Evolutionary conservation across 1,284 basidiomycete genomes (phyloP).

Genomic region (Cryptococcus sp.): DNA sequence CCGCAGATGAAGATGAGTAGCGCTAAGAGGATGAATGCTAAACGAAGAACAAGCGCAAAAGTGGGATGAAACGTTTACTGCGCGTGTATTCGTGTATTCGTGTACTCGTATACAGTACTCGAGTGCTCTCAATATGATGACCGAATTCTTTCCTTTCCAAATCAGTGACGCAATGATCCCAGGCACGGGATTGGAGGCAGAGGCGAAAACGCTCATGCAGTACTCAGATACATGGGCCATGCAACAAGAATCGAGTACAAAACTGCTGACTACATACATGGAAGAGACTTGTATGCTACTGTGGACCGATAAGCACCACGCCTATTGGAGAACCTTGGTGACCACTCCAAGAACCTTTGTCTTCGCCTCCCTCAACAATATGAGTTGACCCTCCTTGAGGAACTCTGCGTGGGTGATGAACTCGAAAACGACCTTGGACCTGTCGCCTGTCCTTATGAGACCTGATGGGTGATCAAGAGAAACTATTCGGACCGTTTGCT

Average conservation of each 20-base stretch:
- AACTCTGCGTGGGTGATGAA: conserved; percentile 81
- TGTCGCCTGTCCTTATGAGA: conserved; percentile 83
- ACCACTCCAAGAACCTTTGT: conserved; percentile 69
- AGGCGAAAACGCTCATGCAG: too few relatives aligned
- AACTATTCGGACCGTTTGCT: conserved; percentile 89
- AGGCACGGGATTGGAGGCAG: too few relatives aligned
- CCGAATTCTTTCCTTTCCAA: too few relatives aligned
- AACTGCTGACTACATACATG: not conserved
- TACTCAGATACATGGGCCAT: not conserved
- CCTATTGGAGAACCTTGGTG: conserved; percentile 38
- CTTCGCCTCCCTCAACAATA: conserved; percentile 88
- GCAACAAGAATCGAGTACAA: not conserved
- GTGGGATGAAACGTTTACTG: too few relatives aligned
- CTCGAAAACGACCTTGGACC: conserved; percentile 85
- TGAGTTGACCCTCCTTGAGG: conserved; percentile 86
- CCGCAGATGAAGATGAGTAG: too few relatives aligned
- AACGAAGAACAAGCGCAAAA: too few relatives aligned
- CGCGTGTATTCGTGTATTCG: too few relatives aligned
- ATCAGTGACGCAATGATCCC: too few relatives aligned
- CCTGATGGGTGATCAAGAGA: conserved; percentile 83
- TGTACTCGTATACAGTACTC: too few relatives aligned
- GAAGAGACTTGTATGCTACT: not conserved
- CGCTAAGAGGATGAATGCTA: too few relatives aligned
- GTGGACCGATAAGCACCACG: not conserved
- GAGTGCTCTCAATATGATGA: too few relatives aligned